phyloP scores from a whole-genome alignment of 495 filamentous ascomycete species.

The Talaromyces thailandensis region DNA sequence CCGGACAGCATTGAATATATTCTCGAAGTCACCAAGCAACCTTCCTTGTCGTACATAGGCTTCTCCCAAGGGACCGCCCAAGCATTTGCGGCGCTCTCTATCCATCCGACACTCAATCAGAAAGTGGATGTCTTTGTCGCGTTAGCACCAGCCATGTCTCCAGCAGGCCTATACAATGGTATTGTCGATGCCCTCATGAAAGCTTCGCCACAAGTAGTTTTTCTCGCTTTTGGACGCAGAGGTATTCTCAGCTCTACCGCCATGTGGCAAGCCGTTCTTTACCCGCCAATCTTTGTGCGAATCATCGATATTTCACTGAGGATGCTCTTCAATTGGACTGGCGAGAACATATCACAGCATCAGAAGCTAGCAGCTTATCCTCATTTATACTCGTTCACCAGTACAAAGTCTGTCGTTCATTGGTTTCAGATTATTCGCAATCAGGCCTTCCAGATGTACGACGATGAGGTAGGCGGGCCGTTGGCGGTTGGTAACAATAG shows the following conservation, averaged over 20 bases:
- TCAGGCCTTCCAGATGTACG: conserved; percentile 93
- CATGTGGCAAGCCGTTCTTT: conserved; percentile 95
- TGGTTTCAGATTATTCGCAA: conserved; percentile 99
- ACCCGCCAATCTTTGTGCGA: conserved; percentile 87
- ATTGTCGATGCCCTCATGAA: conserved; percentile 90
- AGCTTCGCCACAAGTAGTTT: conserved; percentile 86
- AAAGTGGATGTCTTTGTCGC: conserved; percentile 96
- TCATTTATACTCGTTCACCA: conserved; percentile 92
- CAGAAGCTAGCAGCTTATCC: conserved; percentile 97
- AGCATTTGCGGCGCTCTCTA: conserved; percentile 89
- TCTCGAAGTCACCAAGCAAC: conserved; percentile 69
- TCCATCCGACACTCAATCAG: conserved; percentile 86
- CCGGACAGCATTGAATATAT: conserved; percentile 91
- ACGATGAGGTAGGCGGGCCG: conserved; percentile 75
- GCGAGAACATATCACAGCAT: conserved; percentile 71
- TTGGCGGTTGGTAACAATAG: conserved; percentile 48
- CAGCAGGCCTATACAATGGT: conserved; percentile 77
- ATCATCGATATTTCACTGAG: conserved; percentile 73
- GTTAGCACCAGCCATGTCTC: conserved; percentile 94
- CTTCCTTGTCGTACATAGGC: conserved; percentile 88
- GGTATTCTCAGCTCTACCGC: conserved; percentile 88
- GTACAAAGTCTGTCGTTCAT: conserved; percentile 90
- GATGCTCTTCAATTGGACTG: conserved; percentile 85
- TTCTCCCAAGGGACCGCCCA: conserved; percentile 97
- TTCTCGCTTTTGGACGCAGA: conserved; percentile 87